phyloP scores from a whole-genome alignment of 495 filamentous ascomycete genomes.

The Acidomyces sp. region DNA sequence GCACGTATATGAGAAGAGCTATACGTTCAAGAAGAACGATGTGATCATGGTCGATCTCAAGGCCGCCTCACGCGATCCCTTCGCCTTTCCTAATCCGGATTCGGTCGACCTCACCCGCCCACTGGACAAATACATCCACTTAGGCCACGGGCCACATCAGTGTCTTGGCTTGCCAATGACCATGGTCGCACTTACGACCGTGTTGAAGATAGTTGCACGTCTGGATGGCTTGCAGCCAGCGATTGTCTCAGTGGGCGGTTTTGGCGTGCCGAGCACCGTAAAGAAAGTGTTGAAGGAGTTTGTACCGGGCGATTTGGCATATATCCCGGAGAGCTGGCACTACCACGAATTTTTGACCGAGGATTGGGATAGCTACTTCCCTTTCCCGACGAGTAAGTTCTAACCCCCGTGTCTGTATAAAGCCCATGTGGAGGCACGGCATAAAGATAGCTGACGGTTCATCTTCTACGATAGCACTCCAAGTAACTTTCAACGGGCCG shows the following conservation, averaged over 20 bases:
- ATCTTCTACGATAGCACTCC: too few relatives aligned
- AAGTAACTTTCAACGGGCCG: too few relatives aligned
- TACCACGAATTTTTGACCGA: constrained; percentile 29
- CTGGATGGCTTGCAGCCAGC: constrained; percentile 23
- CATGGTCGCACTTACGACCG: constrained; percentile 25
- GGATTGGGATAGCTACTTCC: constrained; percentile 26
- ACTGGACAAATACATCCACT: constrained; percentile 25
- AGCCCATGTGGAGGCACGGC: too few relatives aligned
- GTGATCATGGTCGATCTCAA: constrained; percentile 38
- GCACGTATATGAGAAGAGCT: constrained; percentile 22
- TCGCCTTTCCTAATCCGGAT: constrained; percentile 25
- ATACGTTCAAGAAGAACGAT: constrained; percentile 36
- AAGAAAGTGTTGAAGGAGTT: constrained; percentile 23
- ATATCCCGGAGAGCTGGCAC: constrained; percentile 8
- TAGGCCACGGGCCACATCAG: constrained; percentile 25
- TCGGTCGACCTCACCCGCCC: constrained; percentile 20
- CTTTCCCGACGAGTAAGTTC: constrained; percentile 29
- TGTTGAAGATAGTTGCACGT: constrained; percentile 25
- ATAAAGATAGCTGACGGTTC: too few relatives aligned
- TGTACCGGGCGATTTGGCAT: constrained; percentile 2
- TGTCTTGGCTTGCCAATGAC: constrained; percentile 27
- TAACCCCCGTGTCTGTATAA: neutral
- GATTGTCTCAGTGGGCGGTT: constrained; percentile 22
- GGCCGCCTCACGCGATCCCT: constrained; percentile 24
- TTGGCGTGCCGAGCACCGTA: constrained; percentile 8